Base-by-base conservation (phyloP, 768 basidiomycete species). In the Amanita jacksonii region DNA sequence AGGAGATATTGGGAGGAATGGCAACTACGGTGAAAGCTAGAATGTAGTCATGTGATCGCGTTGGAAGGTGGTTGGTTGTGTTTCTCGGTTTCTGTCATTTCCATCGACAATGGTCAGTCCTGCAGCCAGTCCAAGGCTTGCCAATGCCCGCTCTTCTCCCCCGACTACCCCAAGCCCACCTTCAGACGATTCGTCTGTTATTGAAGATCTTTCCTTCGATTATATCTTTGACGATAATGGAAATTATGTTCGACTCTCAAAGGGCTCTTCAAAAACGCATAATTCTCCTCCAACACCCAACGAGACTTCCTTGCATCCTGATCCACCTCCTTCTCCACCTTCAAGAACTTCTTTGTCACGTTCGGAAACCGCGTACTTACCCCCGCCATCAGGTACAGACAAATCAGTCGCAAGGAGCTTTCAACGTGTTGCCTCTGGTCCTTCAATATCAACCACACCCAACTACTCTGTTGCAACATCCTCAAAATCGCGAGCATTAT, bases 121-220 rank as follows among this genome's bases (percentile, higher is more conserved):
- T 28, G 37, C 46, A 45, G 52, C 45, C 15, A 47, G 38, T 49
- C 48, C 40, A 51, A 22, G 43, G 28, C 45, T 44, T 38, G 46
- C 48, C 47, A 54, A 52, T 10, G 54, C 64, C 15, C 57, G 61
- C 8, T 51, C 57, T 8, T 70, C 69, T 20, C 68, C 70, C 0
- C 69, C 67, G 34, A 54, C 61, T 41, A 70, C 71, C 2, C 68
- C 70, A n/a, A 49, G 62, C 2, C 62, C 69, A 2, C 57, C 61
- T 43, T 79, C 77, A 18, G 77, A 79, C 55, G 77, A 77, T 49
- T 76, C 76, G 1, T 74, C 74, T 9, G 62, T 75, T 43, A 74
- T 77, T 48, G 71, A 74, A 41, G 79, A 81, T 53, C 71, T 81
- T 41, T 80, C 77, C 5, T 81, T 84, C 58, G 76, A 78, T 52